Evolutionary conservation across 2,329 filamentous ascomycete species (phyloP), one percentile per base, ranked within the genome.

Genomic region (Passalora sequoiae): DNA sequence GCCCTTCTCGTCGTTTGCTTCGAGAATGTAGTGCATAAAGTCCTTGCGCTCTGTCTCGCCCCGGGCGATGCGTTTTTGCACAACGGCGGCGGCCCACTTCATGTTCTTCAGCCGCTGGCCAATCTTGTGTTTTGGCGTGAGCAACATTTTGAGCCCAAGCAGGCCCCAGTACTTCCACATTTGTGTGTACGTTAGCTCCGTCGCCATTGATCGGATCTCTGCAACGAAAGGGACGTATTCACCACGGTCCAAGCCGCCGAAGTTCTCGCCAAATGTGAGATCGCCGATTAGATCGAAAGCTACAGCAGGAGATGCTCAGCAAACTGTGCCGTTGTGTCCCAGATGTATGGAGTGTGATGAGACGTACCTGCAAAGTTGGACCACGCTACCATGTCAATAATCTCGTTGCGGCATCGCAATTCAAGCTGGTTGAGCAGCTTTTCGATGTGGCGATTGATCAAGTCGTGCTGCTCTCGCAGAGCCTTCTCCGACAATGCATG

Each of bases 401-500:
- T 6, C 4, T 35, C 47, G 13, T 22, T 49, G 10, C 57, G 54
- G 12, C 33, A 51, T 13, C 57, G 44, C 53, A 58, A 62, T 46
- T 50, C 52, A 15, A 71, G 47, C 21, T 57, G 55, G 9, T 56
- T 38, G n/a, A 71, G 57, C 27, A 71, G 61, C 4, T 67, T 46
- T 40, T 62, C 54, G 17, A 68, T 61, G 46, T 71, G 68, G 1
- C 51, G 43, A 43, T 60, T 58, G 42, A 72, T 21, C 56, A 64
- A 59, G 0, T 57, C 56, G 44, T 67, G 60, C 39, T 67, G 65
- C 32, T 65, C 62, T 17, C 59, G 29, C 25, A 67, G 38, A 17
- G 64, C 63, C 44, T 61, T 63, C 30, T 65, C 63, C 5, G 53
- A 59, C 40, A 67, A 67, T 9, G 61, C 63, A 50, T 65, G 61